Evolutionary conservation across 1,139 yeast genomes (phyloP).

Genomic region (Pichia sp.): DNA sequence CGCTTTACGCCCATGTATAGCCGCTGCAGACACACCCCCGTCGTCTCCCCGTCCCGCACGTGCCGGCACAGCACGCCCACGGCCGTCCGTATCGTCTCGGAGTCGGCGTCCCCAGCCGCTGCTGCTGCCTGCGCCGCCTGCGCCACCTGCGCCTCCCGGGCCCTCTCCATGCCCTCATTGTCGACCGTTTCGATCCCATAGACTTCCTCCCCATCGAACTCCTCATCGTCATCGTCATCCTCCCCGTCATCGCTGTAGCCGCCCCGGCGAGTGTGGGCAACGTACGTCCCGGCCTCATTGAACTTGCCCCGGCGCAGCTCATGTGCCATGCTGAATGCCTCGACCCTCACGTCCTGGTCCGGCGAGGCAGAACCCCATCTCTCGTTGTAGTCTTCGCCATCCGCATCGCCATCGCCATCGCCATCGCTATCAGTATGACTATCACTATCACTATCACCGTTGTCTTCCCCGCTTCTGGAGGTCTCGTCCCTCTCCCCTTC

Average conservation of each 20-base stretch:
- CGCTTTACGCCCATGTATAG: neutral
- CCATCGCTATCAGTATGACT: neutral
- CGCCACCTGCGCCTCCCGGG: neutral
- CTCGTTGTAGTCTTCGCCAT: neutral
- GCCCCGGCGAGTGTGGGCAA: constrained; percentile 32
- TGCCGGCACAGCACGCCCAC: neutral
- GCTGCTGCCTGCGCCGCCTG: too few species aligned
- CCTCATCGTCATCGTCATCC: constrained; percentile 40
- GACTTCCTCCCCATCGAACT: constrained; percentile 33
- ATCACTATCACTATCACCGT: constrained; percentile 31
- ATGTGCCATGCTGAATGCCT: constrained; percentile 55
- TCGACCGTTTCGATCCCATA: neutral
- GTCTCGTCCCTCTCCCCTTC: constrained; percentile 35
- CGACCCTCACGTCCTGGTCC: constrained; percentile 35
- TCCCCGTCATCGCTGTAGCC: constrained; percentile 36
- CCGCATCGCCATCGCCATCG: neutral
- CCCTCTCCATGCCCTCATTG: neutral
- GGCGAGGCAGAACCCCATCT: too few species aligned
- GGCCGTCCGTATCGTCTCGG: neutral
- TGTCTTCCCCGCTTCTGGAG: constrained; percentile 8
- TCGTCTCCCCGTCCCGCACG: constrained; percentile 1
- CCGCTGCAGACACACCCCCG: neutral
- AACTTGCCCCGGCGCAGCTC: constrained; percentile 60
- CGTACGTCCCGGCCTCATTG: constrained; percentile 59
- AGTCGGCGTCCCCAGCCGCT: neutral